A percentile compares a stretch with the other conserved stretches of the same genome.
These are phyloP conservation scores for Boletellus sp. DNA, from an alignment of 1,284 basidiomycete genomes.

Conservation along the genomic window DNA sequence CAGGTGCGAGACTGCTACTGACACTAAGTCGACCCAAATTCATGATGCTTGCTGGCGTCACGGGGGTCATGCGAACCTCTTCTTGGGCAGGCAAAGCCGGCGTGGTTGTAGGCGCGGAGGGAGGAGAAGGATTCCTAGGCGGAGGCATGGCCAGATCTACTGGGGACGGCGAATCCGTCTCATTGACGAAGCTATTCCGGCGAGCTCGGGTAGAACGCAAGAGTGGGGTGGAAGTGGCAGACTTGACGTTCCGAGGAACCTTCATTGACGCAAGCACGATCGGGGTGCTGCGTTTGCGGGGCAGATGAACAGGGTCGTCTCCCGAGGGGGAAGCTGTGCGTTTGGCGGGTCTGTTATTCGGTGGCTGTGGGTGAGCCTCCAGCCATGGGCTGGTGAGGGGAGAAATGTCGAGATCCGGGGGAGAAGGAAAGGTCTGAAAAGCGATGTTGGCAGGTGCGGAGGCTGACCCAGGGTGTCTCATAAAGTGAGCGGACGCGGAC, in stretches of 20 bases:
- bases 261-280: conserved; percentile 31
- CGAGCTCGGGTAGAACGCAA: conserved; percentile 41
- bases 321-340: conserved; percentile 39
- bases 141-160: conserved; percentile 82
- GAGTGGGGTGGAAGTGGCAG: conserved; percentile 62
- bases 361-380: conserved; percentile 45
- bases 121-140: conserved; percentile 32
- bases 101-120: conserved; percentile 3
- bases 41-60: conserved; percentile 86
- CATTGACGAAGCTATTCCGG: conserved; percentile 41
- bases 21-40: conserved; percentile 67
- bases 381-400: conserved; percentile 77
- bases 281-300: conserved; percentile 51
- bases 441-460: conserved; percentile 66
- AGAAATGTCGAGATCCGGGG: conserved; percentile 63
- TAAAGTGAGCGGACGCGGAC: conserved; percentile 25
- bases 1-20: conserved; percentile 41
- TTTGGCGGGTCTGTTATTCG: conserved; percentile 34
- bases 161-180: conserved; percentile 68
- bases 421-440: conserved; percentile 45
- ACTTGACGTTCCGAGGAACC: conserved; percentile 46
- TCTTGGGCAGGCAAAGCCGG: conserved; percentile 11
- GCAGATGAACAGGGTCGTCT: conserved; percentile 39
- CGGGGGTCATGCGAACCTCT: conserved; percentile 56
- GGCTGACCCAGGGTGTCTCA: conserved; percentile 40